Evolutionary conservation across 2,329 filamentous ascomycete genomes (phyloP), one percentile per base, ranked within the genome.

Genomic region (Cordyceps farinosa): DNA sequence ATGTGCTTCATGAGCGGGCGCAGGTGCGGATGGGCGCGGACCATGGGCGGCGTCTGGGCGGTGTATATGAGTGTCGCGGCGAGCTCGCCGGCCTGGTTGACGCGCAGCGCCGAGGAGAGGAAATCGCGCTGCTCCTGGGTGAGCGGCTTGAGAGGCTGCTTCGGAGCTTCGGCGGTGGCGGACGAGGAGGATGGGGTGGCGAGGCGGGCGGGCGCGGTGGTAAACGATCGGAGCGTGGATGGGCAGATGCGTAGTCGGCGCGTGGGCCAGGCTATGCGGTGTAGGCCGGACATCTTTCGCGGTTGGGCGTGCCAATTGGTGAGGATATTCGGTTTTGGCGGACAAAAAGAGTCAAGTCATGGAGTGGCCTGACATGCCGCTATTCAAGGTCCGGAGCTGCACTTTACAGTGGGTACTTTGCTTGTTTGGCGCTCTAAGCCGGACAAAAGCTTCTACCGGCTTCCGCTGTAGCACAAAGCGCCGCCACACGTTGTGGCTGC

Each of bases 51-150:
- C 1, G 87, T 94, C 76, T 99, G 95, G 2, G 91, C 88, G 1
- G 87, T 87, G 80, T 98, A 99, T 76, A 99, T 99, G 62, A 96
- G 86, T 32, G 91, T 94, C 36, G 95, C 95, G 61, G 95, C 95
- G n/a, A 99, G 86, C 78, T 99, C 95, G 73, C 95, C 95, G 30
- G 95, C 92, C 78, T 99, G 95, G 77, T 99, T 98, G 63, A 99
- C 95, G 66, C 95, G 92, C 36, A 98, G 87, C 86, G 91, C 91
- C 34, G 88, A 85, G 64, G 90, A 88, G 55, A 96, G 86, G 70
- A 89, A 96, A 63, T 89, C 83, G 64, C 86, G 84, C 72, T 96
- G 91, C 65, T 86, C 82, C 67, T 84, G 77, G 36, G 87, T 91
- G 53, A 95, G 80, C 10, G 87, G 82, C 73, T 88, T 86, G 65